Conservation (phyloP, 345 rosid species). For the Pelargonium nanum region DNA sequence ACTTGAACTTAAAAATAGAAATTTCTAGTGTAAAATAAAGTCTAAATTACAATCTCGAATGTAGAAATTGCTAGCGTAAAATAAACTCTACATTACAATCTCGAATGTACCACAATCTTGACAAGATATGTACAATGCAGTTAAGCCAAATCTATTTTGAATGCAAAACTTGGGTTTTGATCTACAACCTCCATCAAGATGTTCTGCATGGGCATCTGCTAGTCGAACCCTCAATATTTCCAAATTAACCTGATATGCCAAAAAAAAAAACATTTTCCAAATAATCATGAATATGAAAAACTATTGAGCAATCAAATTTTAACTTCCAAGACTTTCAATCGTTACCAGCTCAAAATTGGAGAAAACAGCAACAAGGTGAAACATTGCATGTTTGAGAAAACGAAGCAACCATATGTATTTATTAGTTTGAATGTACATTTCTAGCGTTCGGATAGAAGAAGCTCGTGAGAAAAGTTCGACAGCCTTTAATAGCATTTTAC, state of each 20-base stretch:
- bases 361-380: no score
- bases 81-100: constrained; percentile 37
- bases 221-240: constrained; percentile 39
- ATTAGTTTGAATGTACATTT: no score
- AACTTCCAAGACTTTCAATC: background rate
- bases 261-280: background rate
- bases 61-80: no score
- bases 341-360: no score
- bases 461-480: background rate
- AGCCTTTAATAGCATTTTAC: background rate
- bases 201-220: constrained; percentile 57
- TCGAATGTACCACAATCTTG: constrained; percentile 57
- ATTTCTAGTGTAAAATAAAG: no score
- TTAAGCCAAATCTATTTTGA: constrained; percentile 40
- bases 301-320: background rate
- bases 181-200: constrained; percentile 65
- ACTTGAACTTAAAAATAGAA: no score
- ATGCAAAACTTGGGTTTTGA: constrained; percentile 51
- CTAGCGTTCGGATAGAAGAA: background rate
- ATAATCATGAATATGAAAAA: background rate
- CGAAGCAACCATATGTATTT: no score
- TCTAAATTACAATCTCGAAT: no score
- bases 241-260: constrained; percentile 41
- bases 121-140: constrained; percentile 67
- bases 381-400: no score